Base-by-base conservation (phyloP, 805 yeast species). In the Candida parachauliodes region DNA sequence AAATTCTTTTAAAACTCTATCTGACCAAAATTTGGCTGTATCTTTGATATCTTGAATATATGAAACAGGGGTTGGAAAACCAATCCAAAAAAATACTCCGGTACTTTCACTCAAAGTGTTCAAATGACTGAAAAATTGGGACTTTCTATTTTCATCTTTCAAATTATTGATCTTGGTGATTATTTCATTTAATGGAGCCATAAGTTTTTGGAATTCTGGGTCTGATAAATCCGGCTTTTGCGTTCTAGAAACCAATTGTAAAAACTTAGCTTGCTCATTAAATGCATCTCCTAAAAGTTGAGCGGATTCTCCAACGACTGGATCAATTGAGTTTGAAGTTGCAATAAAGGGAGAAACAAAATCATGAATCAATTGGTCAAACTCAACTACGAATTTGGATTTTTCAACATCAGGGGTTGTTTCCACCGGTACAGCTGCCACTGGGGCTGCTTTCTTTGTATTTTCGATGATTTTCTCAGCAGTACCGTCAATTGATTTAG, bases 11-110 rank as follows among this genome's bases (percentile, higher is more conserved):
- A 89, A 63, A 29, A 91, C 82, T 50, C 95, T 77, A 64, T 93
- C 89, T 8, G 95, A 76, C 88, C 97, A 93, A 64, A 93, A 93
- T 58, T 83, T 91, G 24, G 96, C 85, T 15, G 94, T 79, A 54
- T 93, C 98, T 55, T 83, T 85, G 63, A 81, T 85, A 47, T 89
- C 96, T 3, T 83, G 77, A 40, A 93, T 74, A 46, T 72, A 76
- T 0, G 87, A 77, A 11, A 83, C 77, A 1, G 97, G 96, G 4
- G 87, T 79, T 3, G 72, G 77, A 5, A 77, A 75, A 14, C 86
- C 78, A 44, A 91, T 75, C 99, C 99, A 93, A 17, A 95, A 95
- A 37, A 89, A 69, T 5, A 85, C 87, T 8, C 96, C 88, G 8
- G 84, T 77, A 34, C 96, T 97, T 56, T 93, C 98, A 18, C 88